Evolutionary conservation across 805 yeast species (phyloP).

Genomic region (Myxozyma udenii): DNA sequence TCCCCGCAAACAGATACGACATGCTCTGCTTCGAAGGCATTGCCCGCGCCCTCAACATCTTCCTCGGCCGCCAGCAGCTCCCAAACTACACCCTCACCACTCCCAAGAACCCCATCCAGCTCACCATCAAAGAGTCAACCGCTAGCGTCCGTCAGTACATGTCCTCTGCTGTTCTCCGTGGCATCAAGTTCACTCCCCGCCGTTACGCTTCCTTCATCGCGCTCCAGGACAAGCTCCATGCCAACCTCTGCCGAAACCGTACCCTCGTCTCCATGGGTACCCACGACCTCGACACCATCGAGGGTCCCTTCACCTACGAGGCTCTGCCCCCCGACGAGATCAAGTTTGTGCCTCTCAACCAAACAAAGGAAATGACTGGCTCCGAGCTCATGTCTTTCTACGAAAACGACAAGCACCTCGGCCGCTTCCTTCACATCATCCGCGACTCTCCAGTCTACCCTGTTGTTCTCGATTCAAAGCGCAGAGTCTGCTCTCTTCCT

Average conservation of each 20-base stretch:
- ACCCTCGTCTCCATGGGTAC: constrained; percentile 98
- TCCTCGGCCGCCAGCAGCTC: constrained; percentile 61
- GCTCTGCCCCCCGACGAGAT: constrained; percentile 78
- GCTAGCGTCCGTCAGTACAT: constrained; percentile 82
- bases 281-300: constrained; percentile 80
- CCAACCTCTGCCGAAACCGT: constrained; percentile 95
- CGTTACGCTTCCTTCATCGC: constrained; percentile 92
- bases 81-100: constrained; percentile 67
- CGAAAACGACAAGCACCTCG: constrained; percentile 83
- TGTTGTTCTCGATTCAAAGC: constrained; percentile 73
- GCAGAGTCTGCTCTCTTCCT: constrained; percentile 85
- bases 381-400: constrained; percentile 81
- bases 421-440: constrained; percentile 83
- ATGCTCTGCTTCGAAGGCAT: constrained; percentile 98
- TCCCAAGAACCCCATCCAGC: constrained; percentile 55
- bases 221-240: constrained; percentile 91
- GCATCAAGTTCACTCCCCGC: constrained; percentile 75
- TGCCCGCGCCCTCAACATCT: constrained; percentile 90
- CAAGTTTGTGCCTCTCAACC: constrained; percentile 45
- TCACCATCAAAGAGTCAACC: constrained; percentile 64
- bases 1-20: constrained; percentile 92
- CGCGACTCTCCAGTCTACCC: constrained; percentile 88
- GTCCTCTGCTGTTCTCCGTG: constrained; percentile 89
- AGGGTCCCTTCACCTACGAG: constrained; percentile 82
- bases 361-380: constrained; percentile 58